Evolutionary conservation across 106 monocot genomes (phyloP), one percentile per base, ranked within the genome.

Genomic region (Alisma plantagoaquatica): DNA sequence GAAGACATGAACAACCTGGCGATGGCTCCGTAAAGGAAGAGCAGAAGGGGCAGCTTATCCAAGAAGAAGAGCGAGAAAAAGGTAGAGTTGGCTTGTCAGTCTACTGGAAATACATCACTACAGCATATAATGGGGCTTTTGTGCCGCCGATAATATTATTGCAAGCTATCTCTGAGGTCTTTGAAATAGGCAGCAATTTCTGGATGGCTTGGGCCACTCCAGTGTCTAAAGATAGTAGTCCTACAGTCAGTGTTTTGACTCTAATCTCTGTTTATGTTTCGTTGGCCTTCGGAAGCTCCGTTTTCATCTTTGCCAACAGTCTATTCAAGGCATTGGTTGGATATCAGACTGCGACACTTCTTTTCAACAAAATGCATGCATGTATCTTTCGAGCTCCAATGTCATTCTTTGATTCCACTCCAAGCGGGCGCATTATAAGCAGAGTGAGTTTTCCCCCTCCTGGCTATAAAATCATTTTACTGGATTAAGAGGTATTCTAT

Each of bases 21-120:
- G 67, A 70, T 50, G 16, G 24, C 12, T 60, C 68, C 38, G 78
- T 82, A 7, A 53, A 29, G 26, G 61, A 14, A 46, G 64, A 19
- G 14, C 60, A 68, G 54, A 78, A 68, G 38, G 81, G 81, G 9
- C 89, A 89, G 50, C 81, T 98, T 27, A 66, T 84, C 49, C 78
- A 81, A 68, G 89, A 84, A 54, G 96, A 98, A 69, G 96, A 98
- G 51, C 88, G 96, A 66, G 89, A 98, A 61, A 98, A 98, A 82
- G 89, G 84, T 14, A 84, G 44, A 31, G 84, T 98, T 20, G 84
- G 89, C 8, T 79, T 98, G 23, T 81, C 75, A 67, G 84, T 98
- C 26, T 98, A 98, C 49, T 98, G 89, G 89, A 78, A 29, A 53
- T 89, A 98, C 59, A 61, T 85, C 2, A 98, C 89, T 25, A 69